Evolutionary conservation across 352 stramenopile genomes (phyloP), one percentile per base, ranked within the genome.

Genomic region (Paralagenidium karlingii): DNA sequence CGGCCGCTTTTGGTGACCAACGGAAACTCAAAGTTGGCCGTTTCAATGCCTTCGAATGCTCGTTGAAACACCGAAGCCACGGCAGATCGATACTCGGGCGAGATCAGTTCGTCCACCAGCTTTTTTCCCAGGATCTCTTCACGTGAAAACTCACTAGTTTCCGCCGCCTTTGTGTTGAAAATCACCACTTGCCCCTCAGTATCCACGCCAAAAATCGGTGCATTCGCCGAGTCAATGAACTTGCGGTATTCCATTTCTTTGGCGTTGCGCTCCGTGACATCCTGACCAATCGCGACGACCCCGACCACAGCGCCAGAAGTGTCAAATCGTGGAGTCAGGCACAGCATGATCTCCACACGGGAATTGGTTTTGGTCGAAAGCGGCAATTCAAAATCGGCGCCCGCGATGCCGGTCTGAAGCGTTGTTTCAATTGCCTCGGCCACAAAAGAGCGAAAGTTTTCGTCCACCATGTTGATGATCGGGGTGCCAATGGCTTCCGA

Each of bases 151-250:
- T 93, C 86, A 26, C 77, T 95, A 33, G 87, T 74, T 41, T 83
- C 77, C 18, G 70, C 63, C 0, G 80, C 85, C 53, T 94, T 95
- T 28, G 94, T 79, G 54, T 96, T 97, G 58, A 94, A 96, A 11
- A 88, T 74, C 10, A 79, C 71, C 13, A 88, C 60, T 12, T 49
- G 48, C 5, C 63, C 61, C 5, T 78, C 45, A 8, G 57, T 63
- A 29, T 85, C 66, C 11, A 87, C 68, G 5, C 66, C 73, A 34
- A 90, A 85, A 40, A 83, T 85, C 24, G 74, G 76, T 5, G 76
- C 76, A 28, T 90, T 87, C 2, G 73, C 76, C 5, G 66, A 66
- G 38, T 90, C 68, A 40, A 90, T 64, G 2, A 90, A 55, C 26
- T 70, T 76, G 32, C 63, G 65, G 30, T 80, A 80, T 45, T 87